Conservation (phyloP, 2,329 filamentous ascomycete species). For the Drechmeria coniospora region DNA sequence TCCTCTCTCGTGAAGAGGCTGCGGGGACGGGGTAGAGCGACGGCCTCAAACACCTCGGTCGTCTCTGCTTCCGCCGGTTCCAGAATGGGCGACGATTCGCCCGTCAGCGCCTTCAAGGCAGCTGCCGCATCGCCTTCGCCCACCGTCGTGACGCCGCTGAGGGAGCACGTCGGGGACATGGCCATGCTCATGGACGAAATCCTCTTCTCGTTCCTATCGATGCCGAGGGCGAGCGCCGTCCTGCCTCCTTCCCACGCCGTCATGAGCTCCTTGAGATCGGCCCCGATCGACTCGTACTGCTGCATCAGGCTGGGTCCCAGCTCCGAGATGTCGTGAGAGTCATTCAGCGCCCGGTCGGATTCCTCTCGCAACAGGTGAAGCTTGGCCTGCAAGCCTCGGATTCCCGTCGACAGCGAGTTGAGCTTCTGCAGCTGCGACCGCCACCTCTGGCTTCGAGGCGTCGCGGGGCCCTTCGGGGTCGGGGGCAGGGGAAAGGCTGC, state of each 20-base stretch:
- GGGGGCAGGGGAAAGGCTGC: constrained; percentile 37
- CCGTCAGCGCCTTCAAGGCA: constrained; percentile 65
- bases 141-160: constrained; percentile 52
- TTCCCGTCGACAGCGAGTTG: constrained; percentile 75
- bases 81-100: constrained; percentile 42
- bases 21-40: constrained; percentile 56
- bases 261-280: constrained; percentile 66
- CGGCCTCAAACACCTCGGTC: constrained; percentile 80
- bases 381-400: constrained; percentile 85
- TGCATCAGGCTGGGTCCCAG: constrained; percentile 64
- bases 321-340: constrained; percentile 56
- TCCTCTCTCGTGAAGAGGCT: constrained; percentile 70
- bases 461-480: constrained; percentile 44
- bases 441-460: constrained; percentile 68
- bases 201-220: constrained; percentile 65
- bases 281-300: constrained; percentile 89
- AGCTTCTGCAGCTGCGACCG: constrained; percentile 79
- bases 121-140: constrained; percentile 36
- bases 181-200: constrained; percentile 46
- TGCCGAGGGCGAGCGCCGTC: constrained; percentile 63
- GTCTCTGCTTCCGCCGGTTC: constrained; percentile 47
- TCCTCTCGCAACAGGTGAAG: constrained; percentile 85
- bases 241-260: constrained; percentile 81
- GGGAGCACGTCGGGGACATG: constrained; percentile 43
- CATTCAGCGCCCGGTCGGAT: constrained; percentile 64